Conservation (phyloP, 768 basidiomycete species). For the Crepidotus variabilis region DNA sequence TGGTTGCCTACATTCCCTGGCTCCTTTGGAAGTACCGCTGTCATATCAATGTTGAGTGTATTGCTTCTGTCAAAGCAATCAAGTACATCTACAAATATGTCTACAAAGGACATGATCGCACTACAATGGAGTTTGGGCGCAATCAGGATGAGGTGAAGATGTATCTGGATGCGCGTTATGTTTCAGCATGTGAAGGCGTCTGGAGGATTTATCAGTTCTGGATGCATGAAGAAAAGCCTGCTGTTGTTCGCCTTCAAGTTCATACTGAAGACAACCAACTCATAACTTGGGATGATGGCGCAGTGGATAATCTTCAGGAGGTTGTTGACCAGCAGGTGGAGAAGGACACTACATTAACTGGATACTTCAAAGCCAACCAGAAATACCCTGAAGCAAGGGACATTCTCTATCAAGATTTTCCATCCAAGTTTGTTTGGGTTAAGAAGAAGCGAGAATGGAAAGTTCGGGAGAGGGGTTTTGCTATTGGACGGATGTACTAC, state of each 20-base stretch:
- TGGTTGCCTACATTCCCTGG: slow-evolving; percentile 38
- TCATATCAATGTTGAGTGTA: slow-evolving; percentile 50
- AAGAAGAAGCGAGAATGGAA: slow-evolving; percentile 22
- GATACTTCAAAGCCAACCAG: slow-evolving; percentile 31
- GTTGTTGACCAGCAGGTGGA: slow-evolving; percentile 13
- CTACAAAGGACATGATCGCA: slow-evolving; percentile 39
- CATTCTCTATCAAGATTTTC: slow-evolving; percentile 34
- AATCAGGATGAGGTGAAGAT: slow-evolving; percentile 34
- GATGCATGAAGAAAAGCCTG: slow-evolving; percentile 31
- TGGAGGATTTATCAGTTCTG: slow-evolving; percentile 29
- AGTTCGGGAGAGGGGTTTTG: slow-evolving; percentile 20
- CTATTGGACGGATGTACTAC: slow-evolving; percentile 41
- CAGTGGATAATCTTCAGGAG: slow-evolving; percentile 16
- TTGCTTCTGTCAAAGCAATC: slow-evolving; percentile 30
- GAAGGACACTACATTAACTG: slow-evolving; percentile 25
- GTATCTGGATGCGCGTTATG: slow-evolving; percentile 34
- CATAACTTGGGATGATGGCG: slow-evolving; percentile 25
- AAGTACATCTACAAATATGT: slow-evolving; percentile 49
- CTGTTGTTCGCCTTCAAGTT: slow-evolving; percentile 34
- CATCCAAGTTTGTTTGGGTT: slow-evolving; percentile 13
- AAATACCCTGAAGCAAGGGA: slow-evolving; percentile 7
- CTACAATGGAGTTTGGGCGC: slow-evolving; percentile 35
- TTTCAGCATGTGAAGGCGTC: slow-evolving; percentile 25
- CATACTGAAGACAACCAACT: slow-evolving; percentile 36
- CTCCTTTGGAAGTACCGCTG: slow-evolving; percentile 33